Evolutionary conservation across 805 yeast genomes (phyloP), one percentile per base, ranked within the genome.

Genomic region (Yarrowia osloensis): DNA sequence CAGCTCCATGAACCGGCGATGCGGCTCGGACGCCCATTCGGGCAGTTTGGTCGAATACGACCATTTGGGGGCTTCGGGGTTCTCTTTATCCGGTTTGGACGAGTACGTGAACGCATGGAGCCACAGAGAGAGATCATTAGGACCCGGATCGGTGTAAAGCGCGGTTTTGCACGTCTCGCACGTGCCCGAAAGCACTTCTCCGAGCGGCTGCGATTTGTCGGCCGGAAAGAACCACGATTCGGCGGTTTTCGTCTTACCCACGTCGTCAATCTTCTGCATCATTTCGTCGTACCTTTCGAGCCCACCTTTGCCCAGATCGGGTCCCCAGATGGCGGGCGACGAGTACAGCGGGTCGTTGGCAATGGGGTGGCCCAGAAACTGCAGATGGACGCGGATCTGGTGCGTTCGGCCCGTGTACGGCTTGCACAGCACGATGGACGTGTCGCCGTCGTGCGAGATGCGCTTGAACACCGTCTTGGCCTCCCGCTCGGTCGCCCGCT

Each of bases 331-430:
- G 19, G 77, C 76, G 17, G 82, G 84, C 72, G 90, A 90, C 1
- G 97, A 88, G 73, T 92, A 94, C 0, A 93, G 81, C 0, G 98
- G 98, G 76, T 94, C 99, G 74, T 94, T 93, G 3, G 90, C 91
- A 54, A 94, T 94, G 0, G 98, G 97, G 73, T 81, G 84, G 0
- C 98, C 98, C n/a, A 95, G 72, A 70, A 82, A 88, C 77, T 93
- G 97, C 67, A 95, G 78, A 78, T 95, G 99, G 0, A 95, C 97
- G 69, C 99, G 81, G 62, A 95, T 92, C 75, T 94, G 99, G 76
- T 94, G 99, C 0, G 98, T 91, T 74, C 99, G 82, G 0, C 99
- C 99, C 0, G 99, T 94, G 19, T 84, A 78, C 1, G 99, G 99
- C 70, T 81, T 83, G 77, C 98, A 94, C 69, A 86, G 81, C 3